These are phyloP conservation scores for Microbotryum saponariae DNA, from an alignment of 1,284 basidiomycete species.

Conservation along the genomic window DNA sequence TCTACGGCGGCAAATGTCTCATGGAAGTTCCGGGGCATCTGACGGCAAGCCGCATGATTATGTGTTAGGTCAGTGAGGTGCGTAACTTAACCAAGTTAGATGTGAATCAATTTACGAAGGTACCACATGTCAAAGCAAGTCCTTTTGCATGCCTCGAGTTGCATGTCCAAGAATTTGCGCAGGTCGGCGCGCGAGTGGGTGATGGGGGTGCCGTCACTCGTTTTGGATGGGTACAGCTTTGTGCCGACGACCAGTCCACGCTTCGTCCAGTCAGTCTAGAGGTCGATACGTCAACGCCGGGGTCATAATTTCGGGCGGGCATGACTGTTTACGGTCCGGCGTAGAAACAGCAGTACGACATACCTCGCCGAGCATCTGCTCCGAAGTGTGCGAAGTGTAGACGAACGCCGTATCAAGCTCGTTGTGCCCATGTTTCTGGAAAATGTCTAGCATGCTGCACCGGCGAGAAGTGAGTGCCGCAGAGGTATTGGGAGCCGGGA, in stretches of 20 bases:
- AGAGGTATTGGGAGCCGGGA: too few species aligned
- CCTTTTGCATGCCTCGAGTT: constrained; percentile 40
- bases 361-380: constrained; percentile 40
- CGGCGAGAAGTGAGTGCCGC: too few species aligned
- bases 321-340: too few species aligned
- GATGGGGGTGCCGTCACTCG: constrained; percentile 18
- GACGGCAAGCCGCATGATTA: neutral
- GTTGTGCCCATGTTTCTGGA: constrained; percentile 53
- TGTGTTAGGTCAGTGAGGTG: neutral
- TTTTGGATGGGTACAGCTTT: constrained; percentile 43
- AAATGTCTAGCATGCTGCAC: constrained; percentile 50
- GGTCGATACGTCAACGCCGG: neutral
- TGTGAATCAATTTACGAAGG: constrained; percentile 39
- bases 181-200: constrained; percentile 37
- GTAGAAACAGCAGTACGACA: neutral
- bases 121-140: constrained; percentile 50
- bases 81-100: neutral
- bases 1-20: constrained; percentile 50
- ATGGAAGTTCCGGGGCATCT: constrained; percentile 51
- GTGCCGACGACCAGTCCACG: constrained; percentile 42
- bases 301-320: neutral
- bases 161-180: constrained; percentile 35
- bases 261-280: constrained; percentile 14
- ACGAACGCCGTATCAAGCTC: constrained; percentile 52
- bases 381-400: constrained; percentile 41